Evolutionary conservation across 352 stramenopile genomes (phyloP).

Genomic region (Pythium scleroteichum): DNA sequence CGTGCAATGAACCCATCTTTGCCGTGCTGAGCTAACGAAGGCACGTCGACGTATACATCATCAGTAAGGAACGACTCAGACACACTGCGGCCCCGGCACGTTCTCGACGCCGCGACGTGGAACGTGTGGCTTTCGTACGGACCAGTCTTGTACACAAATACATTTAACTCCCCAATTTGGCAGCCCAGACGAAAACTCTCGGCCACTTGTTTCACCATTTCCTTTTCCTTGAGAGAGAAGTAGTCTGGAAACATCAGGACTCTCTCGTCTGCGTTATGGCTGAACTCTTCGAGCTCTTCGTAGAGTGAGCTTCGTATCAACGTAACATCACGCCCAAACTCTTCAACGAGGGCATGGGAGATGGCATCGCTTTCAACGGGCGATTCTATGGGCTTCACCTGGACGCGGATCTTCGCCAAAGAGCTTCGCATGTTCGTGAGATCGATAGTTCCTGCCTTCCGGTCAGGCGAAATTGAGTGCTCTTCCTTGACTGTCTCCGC

Average conservation of each 20-base stretch:
- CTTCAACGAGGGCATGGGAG: constrained; percentile 8
- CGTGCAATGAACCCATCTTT: constrained; percentile 75
- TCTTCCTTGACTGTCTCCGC: background rate
- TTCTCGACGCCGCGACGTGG: constrained; percentile 7
- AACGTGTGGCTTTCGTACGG: constrained; percentile 24
- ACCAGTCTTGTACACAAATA: constrained; percentile 61
- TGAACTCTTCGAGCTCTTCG: constrained; percentile 69
- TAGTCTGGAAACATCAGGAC: constrained; percentile 75
- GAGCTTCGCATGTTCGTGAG: constrained; percentile 22
- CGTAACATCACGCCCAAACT: constrained; percentile 21
- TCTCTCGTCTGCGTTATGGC: constrained; percentile 38
- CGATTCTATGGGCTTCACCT: constrained; percentile 24
- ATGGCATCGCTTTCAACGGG: constrained; percentile 10
- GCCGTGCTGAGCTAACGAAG: constrained; percentile 65
- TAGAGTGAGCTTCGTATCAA: constrained; percentile 39
- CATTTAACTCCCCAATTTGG: constrained; percentile 62
- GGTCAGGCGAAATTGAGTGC: background rate
- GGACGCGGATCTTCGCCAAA: constrained; percentile 25
- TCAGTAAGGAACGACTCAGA: constrained; percentile 28
- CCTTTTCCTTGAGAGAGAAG: constrained; percentile 55
- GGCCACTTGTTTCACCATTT: constrained; percentile 49
- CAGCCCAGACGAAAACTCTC: constrained; percentile 54
- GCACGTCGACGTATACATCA: constrained; percentile 73
- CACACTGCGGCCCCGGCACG: constrained; percentile 16
- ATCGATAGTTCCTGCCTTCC: constrained; percentile 22